These are phyloP conservation scores for Salvia rosmarinus DNA, from an alignment of 257 asterid genomes.

Conservation along the genomic window DNA sequence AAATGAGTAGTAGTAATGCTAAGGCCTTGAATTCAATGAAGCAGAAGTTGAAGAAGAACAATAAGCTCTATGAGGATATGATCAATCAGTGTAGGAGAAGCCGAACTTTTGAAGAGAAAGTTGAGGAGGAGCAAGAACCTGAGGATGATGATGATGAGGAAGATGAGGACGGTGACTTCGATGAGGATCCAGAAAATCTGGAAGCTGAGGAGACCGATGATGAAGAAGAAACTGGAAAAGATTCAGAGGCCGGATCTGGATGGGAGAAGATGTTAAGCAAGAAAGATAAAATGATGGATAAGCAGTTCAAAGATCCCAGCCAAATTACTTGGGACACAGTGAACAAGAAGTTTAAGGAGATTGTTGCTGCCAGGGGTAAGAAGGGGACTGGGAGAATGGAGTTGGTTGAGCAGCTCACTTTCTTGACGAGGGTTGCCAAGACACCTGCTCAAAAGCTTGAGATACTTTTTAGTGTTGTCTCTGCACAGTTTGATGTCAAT, in stretches of 20 bases:
- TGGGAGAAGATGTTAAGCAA: slow-evolving; percentile 88
- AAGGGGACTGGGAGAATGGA: slow-evolving; percentile 94
- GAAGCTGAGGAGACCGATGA: slow-evolving; percentile 58
- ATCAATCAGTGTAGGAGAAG: slow-evolving; percentile 76
- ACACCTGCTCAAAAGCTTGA: slow-evolving; percentile 98
- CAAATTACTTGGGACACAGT: slow-evolving; percentile 94
- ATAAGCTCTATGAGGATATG: slow-evolving; percentile 76
- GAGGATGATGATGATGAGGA: slow-evolving; percentile 69
- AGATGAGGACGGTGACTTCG: slow-evolving; percentile 49
- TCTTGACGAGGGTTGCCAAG: slow-evolving; percentile 86
- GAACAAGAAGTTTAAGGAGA: slow-evolving; percentile 88
- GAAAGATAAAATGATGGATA: slow-evolving; percentile 90
- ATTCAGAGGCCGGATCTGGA: slow-evolving; percentile 47
- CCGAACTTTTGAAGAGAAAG: slow-evolving; percentile 75
- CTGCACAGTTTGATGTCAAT: slow-evolving; percentile 93
- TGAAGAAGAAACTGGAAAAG: slow-evolving; percentile 45
- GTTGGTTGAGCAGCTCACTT: slow-evolving; percentile 92
- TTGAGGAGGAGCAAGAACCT: slow-evolving; percentile 56
- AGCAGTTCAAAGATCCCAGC: slow-evolving; percentile 87
- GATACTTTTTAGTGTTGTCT: slow-evolving; percentile 84
- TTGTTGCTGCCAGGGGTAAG: slow-evolving; percentile 85
- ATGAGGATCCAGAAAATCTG: slow-evolving; percentile 47
- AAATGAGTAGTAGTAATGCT: slow-evolving; percentile 95
- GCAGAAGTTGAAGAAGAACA: slow-evolving; percentile 89
- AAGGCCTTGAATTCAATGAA: slow-evolving; percentile 95